Conservation (phyloP, 179 eudicot genomes). For the Silene coronaria region DNA sequence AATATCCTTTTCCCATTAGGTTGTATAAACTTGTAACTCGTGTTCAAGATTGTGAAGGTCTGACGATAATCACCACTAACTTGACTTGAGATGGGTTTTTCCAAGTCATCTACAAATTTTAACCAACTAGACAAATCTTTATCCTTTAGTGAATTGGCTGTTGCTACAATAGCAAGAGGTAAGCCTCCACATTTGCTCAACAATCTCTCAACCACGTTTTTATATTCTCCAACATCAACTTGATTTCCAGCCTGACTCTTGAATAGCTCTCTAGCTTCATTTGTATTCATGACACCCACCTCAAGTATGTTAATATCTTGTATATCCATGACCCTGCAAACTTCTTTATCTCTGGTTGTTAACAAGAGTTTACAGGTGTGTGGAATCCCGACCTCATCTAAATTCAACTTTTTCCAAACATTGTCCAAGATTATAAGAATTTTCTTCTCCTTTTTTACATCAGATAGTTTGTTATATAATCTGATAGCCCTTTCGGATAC, state of each 20-base stretch:
- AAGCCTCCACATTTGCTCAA: not conserved
- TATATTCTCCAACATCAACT: not conserved
- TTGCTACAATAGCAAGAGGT: not conserved
- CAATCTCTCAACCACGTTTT: not conserved
- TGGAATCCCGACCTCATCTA: not conserved
- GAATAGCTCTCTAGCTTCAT: not conserved
- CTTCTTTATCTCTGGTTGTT: not conserved
- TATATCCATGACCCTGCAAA: not conserved
- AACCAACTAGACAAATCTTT: not conserved
- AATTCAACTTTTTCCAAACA: conserved; percentile 7
- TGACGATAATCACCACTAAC: not conserved
- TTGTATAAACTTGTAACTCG: not conserved
- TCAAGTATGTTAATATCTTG: not conserved
- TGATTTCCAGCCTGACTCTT: not conserved
- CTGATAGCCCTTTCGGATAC: not conserved
- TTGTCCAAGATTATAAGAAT: conserved; percentile 16
- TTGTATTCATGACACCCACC: not conserved
- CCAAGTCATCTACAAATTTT: not conserved
- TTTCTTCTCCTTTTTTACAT: not conserved
- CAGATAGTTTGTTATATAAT: not conserved
- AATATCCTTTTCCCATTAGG: not conserved
- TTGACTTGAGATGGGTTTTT: not conserved
- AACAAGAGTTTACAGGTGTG: not conserved
- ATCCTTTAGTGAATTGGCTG: not conserved
- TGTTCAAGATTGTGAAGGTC: not conserved